Percentiles rank a stretch among this genome's conserved stretches.
phyloP scores from a whole-genome alignment of 306 rosid genomes.

The Fragaria nilgerrensis region DNA sequence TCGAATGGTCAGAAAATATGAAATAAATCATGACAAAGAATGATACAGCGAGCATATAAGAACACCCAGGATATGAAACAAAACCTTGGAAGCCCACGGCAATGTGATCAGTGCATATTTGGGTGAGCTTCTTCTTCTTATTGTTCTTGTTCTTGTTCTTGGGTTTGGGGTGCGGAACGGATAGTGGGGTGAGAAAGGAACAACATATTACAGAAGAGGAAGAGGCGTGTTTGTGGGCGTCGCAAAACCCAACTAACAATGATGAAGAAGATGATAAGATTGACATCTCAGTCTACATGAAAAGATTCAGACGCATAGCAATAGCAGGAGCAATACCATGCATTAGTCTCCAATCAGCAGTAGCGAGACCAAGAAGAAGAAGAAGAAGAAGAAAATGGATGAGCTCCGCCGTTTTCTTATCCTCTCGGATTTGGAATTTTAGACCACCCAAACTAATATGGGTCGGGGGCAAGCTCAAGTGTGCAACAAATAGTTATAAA shows the following conservation, averaged over 20 bases:
- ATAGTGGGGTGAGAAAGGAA: constrained; percentile 9
- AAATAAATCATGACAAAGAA: not conserved
- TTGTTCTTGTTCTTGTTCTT: not conserved
- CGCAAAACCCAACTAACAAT: not conserved
- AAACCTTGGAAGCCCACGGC: constrained; percentile 14
- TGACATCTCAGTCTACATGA: constrained; percentile 15
- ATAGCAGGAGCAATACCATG: not conserved
- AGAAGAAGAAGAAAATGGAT: not conserved
- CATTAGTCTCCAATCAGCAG: not conserved
- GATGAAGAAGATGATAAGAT: constrained; percentile 11
- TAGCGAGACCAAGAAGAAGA: not conserved
- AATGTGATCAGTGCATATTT: not conserved
- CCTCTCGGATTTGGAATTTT: constrained; percentile 20
- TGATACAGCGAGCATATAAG: not conserved
- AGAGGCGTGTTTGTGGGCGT: not conserved
- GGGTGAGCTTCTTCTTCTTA: not conserved
- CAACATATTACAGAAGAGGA: not conserved
- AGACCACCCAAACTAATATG: constrained; percentile 16
- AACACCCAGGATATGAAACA: not conserved
- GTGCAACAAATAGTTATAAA: no score
- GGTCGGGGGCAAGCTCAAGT: not conserved
- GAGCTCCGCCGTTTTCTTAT: constrained; percentile 20
- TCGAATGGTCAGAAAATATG: not conserved
- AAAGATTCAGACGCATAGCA: constrained; percentile 8
- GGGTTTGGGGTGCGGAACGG: not conserved